Evolutionary conservation across 768 basidiomycete genomes (phyloP).

Genomic region (Calocybe cyanea): DNA sequence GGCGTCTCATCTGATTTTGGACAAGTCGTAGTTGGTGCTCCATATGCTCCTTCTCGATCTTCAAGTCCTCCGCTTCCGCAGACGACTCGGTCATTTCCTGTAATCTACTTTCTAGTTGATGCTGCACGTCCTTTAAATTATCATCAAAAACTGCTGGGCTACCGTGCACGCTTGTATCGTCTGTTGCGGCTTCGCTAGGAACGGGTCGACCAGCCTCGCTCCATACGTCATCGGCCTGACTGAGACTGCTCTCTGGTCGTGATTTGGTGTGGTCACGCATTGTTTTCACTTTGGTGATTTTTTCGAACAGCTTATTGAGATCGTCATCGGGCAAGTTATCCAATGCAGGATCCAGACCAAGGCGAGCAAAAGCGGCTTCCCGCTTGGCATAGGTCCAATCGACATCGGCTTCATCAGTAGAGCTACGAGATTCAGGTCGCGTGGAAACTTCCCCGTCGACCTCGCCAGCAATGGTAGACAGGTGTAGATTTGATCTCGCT

Average conservation of each 20-base stretch:
- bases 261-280: slow-evolving; percentile 79
- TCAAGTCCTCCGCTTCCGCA: slow-evolving; percentile 78
- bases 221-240: slow-evolving; percentile 85
- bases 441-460: slow-evolving; percentile 58
- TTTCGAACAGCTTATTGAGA: slow-evolving; percentile 89
- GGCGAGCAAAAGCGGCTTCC: slow-evolving; percentile 84
- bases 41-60: slow-evolving; percentile 91
- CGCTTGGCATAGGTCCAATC: slow-evolving; percentile 98
- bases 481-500: slow-evolving; percentile 63
- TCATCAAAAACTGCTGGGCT: slow-evolving; percentile 64
- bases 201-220: slow-evolving; percentile 82
- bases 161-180: slow-evolving; percentile 74
- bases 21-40: slow-evolving; percentile 82
- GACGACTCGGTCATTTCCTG: slow-evolving; percentile 52
- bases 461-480: slow-evolving; percentile 64
- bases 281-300: slow-evolving; percentile 89
- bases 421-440: slow-evolving; percentile 76
- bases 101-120: slow-evolving; percentile 69
- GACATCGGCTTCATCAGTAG: slow-evolving; percentile 68
- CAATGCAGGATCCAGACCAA: slow-evolving; percentile 85
- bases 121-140: slow-evolving; percentile 66
- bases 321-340: slow-evolving; percentile 95
- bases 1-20: slow-evolving; percentile 75
- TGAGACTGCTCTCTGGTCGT: slow-evolving; percentile 88
- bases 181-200: slow-evolving; percentile 73